A percentile compares a stretch with the other conserved stretches of the same genome.
phyloP scores from a whole-genome alignment of 345 rosid genomes.

The Firmiana major region DNA sequence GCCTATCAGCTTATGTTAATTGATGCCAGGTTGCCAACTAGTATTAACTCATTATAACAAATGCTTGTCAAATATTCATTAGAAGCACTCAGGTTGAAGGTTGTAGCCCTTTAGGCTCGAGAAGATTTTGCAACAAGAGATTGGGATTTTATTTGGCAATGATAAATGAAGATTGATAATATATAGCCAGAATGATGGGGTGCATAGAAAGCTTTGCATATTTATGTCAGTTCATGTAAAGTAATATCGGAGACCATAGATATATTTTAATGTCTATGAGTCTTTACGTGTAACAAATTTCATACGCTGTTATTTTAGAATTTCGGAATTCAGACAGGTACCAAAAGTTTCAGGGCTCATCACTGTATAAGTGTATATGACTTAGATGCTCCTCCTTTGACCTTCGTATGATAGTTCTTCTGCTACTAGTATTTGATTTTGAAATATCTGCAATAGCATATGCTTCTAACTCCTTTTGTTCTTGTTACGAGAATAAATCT shows the following conservation, averaged over 20 bases:
- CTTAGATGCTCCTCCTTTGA: neutral
- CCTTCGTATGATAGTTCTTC: neutral
- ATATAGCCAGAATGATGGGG: neutral
- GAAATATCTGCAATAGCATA: neutral
- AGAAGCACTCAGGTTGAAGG: neutral
- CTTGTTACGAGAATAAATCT: neutral
- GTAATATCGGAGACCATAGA: neutral
- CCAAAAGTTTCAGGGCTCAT: neutral
- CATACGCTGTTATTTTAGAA: neutral
- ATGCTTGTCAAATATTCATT: neutral
- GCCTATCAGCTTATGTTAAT: neutral
- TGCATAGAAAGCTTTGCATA: neutral
- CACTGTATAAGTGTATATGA: neutral
- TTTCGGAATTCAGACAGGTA: neutral
- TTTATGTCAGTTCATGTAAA: neutral
- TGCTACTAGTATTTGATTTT: neutral
- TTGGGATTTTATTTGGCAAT: neutral
- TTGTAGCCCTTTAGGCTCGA: too few relatives aligned
- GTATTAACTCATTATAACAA: neutral
- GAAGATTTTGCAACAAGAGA: neutral
- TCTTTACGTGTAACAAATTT: neutral
- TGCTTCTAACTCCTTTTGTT: neutral
- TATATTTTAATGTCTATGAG: neutral
- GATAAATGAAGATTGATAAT: neutral
- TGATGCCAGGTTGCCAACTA: neutral